Evolutionary conservation across 1,139 yeast genomes (phyloP), one percentile per base, ranked within the genome.

Genomic region (Candida neerlandica): DNA sequence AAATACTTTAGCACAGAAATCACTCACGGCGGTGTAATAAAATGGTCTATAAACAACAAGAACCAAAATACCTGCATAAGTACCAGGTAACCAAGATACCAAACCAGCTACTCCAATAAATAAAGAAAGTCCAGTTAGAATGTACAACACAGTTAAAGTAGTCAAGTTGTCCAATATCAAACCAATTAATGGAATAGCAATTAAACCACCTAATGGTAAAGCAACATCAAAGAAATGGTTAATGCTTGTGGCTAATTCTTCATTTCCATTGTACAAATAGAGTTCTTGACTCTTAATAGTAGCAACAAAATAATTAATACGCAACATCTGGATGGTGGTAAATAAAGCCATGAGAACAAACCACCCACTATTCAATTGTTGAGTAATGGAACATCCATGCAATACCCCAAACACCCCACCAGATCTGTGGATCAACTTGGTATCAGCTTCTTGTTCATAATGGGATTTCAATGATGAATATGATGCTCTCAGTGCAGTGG

Each of bases 261-360:
- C 78, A 53, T 79, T 71, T 14, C 78, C 81, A 27, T 60, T 47
- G 50, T 89, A 77, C 52, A 90, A 75, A 61, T 74, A 91, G 33
- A 77, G 76, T 70, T 89, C 92, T 69, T 90, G 97, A 0, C 95
- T 73, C 58, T 83, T 81, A 41, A 92, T 74, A 0, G 97, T 89
- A 5, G 97, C 97, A 46, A 92, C 95, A 66, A 89, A 92, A 66
- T 87, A 91, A 69, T 92, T 92, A 57, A 91, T 87, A 64, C 97
- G 78, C 47, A 92, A 77, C 96, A 91, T 90, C 66, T 90, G 96
- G 50, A 90, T 79, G 2, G 92, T 81, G 5, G 96, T 87, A 66
- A 90, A 89, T 4, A 82, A 63, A 19, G 89, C 80, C 87, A 90
- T 86, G 49, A 90, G 70, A 46, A 77, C 62, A 64, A 90, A 92